These are phyloP conservation scores for Cyclostephanos tholiformis DNA, from an alignment of 108 stramenopile genomes.

Conservation along the genomic window DNA sequence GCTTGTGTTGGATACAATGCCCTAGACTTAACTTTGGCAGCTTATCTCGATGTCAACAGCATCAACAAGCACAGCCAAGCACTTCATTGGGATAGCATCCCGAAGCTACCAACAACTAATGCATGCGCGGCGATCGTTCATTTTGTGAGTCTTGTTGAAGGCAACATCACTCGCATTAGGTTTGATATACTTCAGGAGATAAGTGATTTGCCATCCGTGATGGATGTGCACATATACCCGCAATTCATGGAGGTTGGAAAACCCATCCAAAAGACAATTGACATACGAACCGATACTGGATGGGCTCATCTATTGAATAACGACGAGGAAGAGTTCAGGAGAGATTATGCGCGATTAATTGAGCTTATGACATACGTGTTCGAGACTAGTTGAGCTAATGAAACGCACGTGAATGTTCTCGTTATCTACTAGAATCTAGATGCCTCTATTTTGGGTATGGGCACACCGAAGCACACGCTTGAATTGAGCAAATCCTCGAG, in stretches of 20 bases:
- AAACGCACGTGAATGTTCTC: neutral
- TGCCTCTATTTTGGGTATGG: no score
- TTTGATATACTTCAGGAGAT: conserved; percentile 68
- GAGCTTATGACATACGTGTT: conserved; percentile 80
- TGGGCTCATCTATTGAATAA: conserved; percentile 86
- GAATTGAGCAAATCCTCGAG: no score
- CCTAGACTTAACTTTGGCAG: conserved; percentile 72
- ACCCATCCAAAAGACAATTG: conserved; percentile 61
- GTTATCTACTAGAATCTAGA: no score
- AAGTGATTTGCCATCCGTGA: conserved; percentile 65
- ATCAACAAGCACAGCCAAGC: conserved; percentile 29
- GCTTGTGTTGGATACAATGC: conserved; percentile 85
- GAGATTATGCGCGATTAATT: conserved; percentile 74
- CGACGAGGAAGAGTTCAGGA: conserved; percentile 58
- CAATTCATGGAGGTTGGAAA: conserved; percentile 63
- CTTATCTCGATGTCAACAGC: conserved; percentile 56
- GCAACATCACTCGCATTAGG: conserved; percentile 53
- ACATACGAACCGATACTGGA: conserved; percentile 79
- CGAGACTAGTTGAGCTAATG: conserved; percentile 40
- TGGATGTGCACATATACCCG: conserved; percentile 72
- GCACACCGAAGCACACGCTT: neutral
- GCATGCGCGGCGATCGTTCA: conserved; percentile 79
- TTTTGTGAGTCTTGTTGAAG: conserved; percentile 64
- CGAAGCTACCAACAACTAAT: conserved; percentile 55
- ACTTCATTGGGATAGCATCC: conserved; percentile 66